A percentile compares a stretch with the other conserved stretches of the same genome.
These are phyloP conservation scores for Drechslera avenae DNA, from an alignment of 2,329 filamentous ascomycete species.

Conservation along the genomic window DNA sequence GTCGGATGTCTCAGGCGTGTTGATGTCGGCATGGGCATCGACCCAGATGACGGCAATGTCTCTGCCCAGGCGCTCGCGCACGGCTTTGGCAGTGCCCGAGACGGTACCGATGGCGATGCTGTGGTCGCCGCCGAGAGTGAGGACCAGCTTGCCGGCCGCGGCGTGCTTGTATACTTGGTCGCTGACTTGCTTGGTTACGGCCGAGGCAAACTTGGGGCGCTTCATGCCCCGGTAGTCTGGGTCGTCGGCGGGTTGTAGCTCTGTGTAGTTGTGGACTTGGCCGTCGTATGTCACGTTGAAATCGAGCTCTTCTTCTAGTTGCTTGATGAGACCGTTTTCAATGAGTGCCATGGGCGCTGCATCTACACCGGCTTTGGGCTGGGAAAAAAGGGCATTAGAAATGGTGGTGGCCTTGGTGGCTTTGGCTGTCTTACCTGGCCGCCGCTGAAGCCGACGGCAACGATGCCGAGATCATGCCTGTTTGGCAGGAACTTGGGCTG, in stretches of 20 bases:
- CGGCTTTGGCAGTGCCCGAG: constrained; percentile 82
- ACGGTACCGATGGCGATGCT: constrained; percentile 95
- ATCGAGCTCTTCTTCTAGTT: constrained; percentile 82
- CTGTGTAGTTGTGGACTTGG: constrained; percentile 78
- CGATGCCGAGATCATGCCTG: constrained; percentile 81
- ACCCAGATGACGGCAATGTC: constrained; percentile 98
- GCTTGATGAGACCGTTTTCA: constrained; percentile 80
- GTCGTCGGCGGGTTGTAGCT: constrained; percentile 73
- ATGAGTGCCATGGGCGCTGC: constrained; percentile 88
- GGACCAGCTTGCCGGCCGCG: constrained; percentile 78
- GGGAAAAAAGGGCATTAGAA: constrained; percentile 3
- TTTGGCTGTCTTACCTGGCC: constrained; percentile 76
- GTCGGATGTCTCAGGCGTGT: constrained; percentile 86
- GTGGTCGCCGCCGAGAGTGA: constrained; percentile 96
- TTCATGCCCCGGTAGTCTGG: constrained; percentile 91
- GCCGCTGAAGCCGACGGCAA: constrained; percentile 94
- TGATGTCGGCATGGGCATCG: constrained; percentile 97
- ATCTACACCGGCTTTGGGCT: constrained; percentile 92
- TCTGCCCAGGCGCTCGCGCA: constrained; percentile 77
- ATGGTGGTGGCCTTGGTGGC: constrained; percentile 1
- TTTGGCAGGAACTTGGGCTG: constrained; percentile 77
- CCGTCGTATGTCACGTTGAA: constrained; percentile 87
- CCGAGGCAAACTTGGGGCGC: constrained; percentile 83
- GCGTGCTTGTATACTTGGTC: constrained; percentile 89
- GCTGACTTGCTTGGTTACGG: constrained; percentile 79